Evolutionary conservation across 2,329 filamentous ascomycete genomes (phyloP), one percentile per base, ranked within the genome.

Genomic region (Beauveria caledonica): DNA sequence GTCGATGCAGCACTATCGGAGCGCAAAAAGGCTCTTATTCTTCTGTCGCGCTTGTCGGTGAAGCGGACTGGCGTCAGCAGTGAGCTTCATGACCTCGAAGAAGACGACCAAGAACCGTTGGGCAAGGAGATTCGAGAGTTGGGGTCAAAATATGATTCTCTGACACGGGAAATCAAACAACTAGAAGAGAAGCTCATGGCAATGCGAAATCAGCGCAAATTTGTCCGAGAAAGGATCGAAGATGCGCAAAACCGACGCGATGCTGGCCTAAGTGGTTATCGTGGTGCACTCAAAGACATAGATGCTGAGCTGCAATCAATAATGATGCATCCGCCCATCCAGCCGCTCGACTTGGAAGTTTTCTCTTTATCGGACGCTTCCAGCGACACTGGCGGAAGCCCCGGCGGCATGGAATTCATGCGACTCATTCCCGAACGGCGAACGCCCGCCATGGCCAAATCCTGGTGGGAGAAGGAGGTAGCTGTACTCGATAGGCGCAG

Each of bases 221-320:
- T 79, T 68, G 71, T 92, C 0, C 73, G 81, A 63, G 78, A 79
- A 3, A 79, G 83, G 66, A 83, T 90, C 50, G 78, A 82, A 7
- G 84, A 87, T 60, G 79, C 85, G 1, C 80, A 80, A 63, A 91
- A 86, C 65, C 79, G 80, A 58, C 77, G 86, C 42, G 88, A 91
- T 69, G 86, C 88, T 2, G 85, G 84, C n/a, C 70, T 91, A 15
- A 89, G 86, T 60, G 86, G 87, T 0, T 92, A 90, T 69, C 83
- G 80, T 21, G 82, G 86, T 1, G 86, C 87, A 4, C 73, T 90
- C 40, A 81, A 77, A 60, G 82, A 89, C 58, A 79, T 89, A 6
- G 86, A 92, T 62, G 76, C 75, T 15, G 82, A 88, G 59, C 78
- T 90, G 6, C 73, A 75, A 5, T 75, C 74, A 4, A 81, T 92